phyloP scores from a whole-genome alignment of 2,329 filamentous ascomycete species.

The Microcera coccophila region DNA sequence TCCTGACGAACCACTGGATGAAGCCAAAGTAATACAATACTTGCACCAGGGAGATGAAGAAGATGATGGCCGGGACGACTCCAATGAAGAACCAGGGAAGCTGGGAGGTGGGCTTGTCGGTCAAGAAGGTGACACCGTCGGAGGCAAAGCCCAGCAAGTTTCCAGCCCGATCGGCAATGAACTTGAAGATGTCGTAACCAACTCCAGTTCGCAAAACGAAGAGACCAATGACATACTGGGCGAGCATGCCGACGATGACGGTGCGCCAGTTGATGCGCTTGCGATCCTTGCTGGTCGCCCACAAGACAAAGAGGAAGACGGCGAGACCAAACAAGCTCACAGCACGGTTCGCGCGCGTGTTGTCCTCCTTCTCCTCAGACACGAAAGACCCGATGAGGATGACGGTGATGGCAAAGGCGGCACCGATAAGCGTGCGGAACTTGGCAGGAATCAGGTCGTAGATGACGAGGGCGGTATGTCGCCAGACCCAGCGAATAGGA shows the following conservation, averaged over 20 bases:
- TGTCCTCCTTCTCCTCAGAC: constrained; percentile 66
- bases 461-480: constrained; percentile 56
- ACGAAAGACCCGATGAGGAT: constrained; percentile 77
- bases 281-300: constrained; percentile 66
- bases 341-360: constrained; percentile 75
- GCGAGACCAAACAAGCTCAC: constrained; percentile 75
- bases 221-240: constrained; percentile 82
- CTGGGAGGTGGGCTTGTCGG: constrained; percentile 39
- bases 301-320: constrained; percentile 67
- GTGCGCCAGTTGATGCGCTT: constrained; percentile 66
- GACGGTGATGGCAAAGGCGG: constrained; percentile 60
- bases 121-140: constrained; percentile 69
- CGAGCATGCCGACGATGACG: constrained; percentile 82
- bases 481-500: constrained; percentile 66
- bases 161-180: constrained; percentile 72
- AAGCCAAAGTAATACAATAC: constrained; percentile 76
- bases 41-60: constrained; percentile 91
- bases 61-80: constrained; percentile 89
- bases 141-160: constrained; percentile 71
- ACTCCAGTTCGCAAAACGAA: constrained; percentile 79
- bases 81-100: constrained; percentile 67
- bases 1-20: constrained; percentile 84
- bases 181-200: constrained; percentile 88
- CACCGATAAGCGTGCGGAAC: constrained; percentile 60
- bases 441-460: constrained; percentile 63